Conservation (phyloP, 768 basidiomycete species). For the Phaffia australis region DNA sequence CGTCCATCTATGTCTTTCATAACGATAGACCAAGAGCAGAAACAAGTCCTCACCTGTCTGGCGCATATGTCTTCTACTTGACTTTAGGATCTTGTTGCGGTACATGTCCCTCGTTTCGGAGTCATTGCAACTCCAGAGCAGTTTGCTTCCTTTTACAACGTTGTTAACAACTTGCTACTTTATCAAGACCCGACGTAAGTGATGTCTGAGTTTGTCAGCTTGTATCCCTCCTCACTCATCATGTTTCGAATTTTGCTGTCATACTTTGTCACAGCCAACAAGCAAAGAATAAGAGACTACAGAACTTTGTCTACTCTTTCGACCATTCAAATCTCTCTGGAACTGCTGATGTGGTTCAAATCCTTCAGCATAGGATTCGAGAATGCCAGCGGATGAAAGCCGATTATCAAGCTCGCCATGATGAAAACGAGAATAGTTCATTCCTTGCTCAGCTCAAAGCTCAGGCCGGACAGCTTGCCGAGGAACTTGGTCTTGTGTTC, state of each 20-base stretch:
- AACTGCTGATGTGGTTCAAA: conserved; percentile 32
- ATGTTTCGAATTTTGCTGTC: too few species aligned
- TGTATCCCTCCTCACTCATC: too few species aligned
- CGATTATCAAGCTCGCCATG: conserved; percentile 38
- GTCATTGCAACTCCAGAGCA: conserved; percentile 73
- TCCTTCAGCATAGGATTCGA: conserved; percentile 61
- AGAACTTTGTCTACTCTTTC: conserved; percentile 23
- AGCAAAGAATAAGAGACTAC: conserved; percentile 18
- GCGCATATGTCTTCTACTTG: not conserved
- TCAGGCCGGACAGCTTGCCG: conserved; percentile 59
- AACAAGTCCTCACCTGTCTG: not conserved
- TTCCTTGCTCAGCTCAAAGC: conserved; percentile 59
- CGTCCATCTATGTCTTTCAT: not conserved
- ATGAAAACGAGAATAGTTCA: conserved; percentile 36
- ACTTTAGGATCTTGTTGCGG: conserved; percentile 62
- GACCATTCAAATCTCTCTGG: conserved; percentile 25
- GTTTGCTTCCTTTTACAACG: conserved; percentile 63
- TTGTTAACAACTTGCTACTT: conserved; percentile 76
- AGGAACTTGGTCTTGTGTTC: conserved; percentile 73
- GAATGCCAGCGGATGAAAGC: conserved; percentile 40
- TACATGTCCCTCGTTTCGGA: conserved; percentile 75
- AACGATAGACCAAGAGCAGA: not conserved
- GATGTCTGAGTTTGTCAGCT: too few species aligned
- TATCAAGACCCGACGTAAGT: conserved; percentile 60
- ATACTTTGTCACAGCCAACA: not conserved